phyloP scores from a whole-genome alignment of 805 yeast species.

The Candida silvicultrix region DNA sequence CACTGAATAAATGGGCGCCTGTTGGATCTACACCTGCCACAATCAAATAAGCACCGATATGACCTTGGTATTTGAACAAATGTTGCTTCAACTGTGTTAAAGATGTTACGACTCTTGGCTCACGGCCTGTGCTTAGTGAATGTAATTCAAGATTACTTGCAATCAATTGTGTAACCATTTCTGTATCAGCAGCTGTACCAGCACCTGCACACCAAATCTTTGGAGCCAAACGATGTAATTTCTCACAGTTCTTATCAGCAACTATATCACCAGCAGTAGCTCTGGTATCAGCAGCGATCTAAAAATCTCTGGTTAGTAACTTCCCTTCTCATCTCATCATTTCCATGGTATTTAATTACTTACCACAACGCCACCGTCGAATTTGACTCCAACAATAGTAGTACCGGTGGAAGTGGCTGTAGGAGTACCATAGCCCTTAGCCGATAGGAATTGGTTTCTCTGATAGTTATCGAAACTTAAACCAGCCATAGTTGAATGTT shows the following conservation, averaged over 20 bases:
- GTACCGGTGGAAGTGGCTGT: slow-evolving; percentile 97
- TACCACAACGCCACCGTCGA: slow-evolving; percentile 82
- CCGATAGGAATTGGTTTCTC: slow-evolving; percentile 71
- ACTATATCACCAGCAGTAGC: slow-evolving; percentile 96
- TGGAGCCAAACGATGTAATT: slow-evolving; percentile 84
- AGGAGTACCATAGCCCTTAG: slow-evolving; percentile 72
- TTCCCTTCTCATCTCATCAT: background rate
- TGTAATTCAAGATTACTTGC: slow-evolving; percentile 89
- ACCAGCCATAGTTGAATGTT: slow-evolving; percentile 90
- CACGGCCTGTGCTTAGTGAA: slow-evolving; percentile 72
- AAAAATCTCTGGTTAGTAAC: background rate
- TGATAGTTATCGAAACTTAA: slow-evolving; percentile 89
- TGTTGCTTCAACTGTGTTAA: slow-evolving; percentile 92
- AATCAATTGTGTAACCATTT: slow-evolving; percentile 92
- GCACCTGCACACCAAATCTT: slow-evolving; percentile 99
- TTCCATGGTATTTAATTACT: slow-evolving; percentile 7
- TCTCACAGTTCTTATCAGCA: slow-evolving; percentile 97
- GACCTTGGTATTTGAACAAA: slow-evolving; percentile 94
- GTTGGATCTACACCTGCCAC: slow-evolving; percentile 98
- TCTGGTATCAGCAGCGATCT: slow-evolving; percentile 96
- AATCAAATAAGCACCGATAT: slow-evolving; percentile 93
- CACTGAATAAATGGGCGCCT: slow-evolving; percentile 86
- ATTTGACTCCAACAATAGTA: slow-evolving; percentile 96
- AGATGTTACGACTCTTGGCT: slow-evolving; percentile 91
- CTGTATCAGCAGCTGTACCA: slow-evolving; percentile 99